A percentile compares a stretch with the other conserved stretches of the same genome.
These are phyloP conservation scores for Eucalyptus leucophloia DNA, from an alignment of 345 rosid genomes.

Conservation along the genomic window DNA sequence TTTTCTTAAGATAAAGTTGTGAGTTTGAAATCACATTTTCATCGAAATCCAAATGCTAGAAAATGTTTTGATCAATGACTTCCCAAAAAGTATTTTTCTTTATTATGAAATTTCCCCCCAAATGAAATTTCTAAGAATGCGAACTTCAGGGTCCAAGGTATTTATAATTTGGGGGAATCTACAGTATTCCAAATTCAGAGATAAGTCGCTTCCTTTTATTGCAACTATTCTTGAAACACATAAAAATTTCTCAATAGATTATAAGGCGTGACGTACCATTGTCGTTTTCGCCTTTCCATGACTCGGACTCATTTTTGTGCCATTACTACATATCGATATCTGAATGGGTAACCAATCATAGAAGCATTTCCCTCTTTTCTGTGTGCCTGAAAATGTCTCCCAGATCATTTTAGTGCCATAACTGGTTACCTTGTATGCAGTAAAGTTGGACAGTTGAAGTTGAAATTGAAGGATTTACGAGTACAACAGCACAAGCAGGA, in stretches of 20 bases:
- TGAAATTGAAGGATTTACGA: neutral
- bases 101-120: no score
- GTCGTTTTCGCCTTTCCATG: neutral
- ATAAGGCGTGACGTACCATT: neutral
- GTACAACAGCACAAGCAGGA: neutral
- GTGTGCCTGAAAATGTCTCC: neutral
- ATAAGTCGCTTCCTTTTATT: neutral
- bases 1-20: no score
- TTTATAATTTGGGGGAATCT: no score
- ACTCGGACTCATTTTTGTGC: neutral
- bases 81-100: no score
- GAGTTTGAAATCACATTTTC: no score
- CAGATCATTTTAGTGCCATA: neutral
- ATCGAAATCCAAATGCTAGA: no score
- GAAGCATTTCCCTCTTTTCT: neutral
- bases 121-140: no score
- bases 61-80: no score
- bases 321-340: neutral
- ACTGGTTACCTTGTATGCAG: neutral
- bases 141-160: no score
- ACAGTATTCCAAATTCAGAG: neutral
- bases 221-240: neutral
- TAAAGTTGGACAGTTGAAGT: neutral
- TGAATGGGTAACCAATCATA: neutral
- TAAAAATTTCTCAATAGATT: neutral